Evolutionary conservation across 2,329 filamentous ascomycete genomes (phyloP).

Genomic region (Colletotrichum graminicola): DNA sequence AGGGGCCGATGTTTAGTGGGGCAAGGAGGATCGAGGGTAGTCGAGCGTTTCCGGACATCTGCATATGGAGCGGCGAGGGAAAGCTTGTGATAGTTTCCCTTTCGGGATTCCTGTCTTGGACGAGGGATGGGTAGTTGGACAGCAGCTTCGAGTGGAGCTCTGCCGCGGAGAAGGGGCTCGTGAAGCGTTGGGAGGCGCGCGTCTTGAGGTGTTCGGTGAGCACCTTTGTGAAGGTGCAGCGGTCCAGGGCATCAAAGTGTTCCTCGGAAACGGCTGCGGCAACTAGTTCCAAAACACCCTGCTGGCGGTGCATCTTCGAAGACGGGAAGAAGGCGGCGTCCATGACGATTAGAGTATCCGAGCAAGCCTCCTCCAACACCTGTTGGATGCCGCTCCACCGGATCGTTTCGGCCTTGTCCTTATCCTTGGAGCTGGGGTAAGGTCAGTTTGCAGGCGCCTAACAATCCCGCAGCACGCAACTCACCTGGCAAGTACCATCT

Average conservation of each 20-base stretch:
- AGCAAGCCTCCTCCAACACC: constrained; percentile 66
- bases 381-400: constrained; percentile 69
- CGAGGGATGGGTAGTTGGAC: constrained; percentile 63
- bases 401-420: constrained; percentile 60
- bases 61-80: constrained; percentile 67
- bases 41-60: constrained; percentile 65
- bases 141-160: constrained; percentile 68
- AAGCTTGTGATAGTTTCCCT: constrained; percentile 62
- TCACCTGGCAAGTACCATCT: constrained; percentile 70
- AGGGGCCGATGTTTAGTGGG: constrained; percentile 58
- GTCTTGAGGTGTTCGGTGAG: constrained; percentile 63
- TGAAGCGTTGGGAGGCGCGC: constrained; percentile 58
- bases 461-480: constrained; percentile 30
- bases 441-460: constrained; percentile 10
- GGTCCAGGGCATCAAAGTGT: constrained; percentile 60
- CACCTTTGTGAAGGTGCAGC: constrained; percentile 65
- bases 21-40: constrained; percentile 69
- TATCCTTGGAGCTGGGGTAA: constrained; percentile 59
- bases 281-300: constrained; percentile 68
- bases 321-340: constrained; percentile 70
- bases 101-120: constrained; percentile 63
- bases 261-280: constrained; percentile 68
- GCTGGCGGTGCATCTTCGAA: constrained; percentile 63
- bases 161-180: constrained; percentile 61
- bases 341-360: constrained; percentile 70